These are phyloP conservation scores for Ligustrum vulgare DNA, from an alignment of 257 asterid species.

Conservation along the genomic window DNA sequence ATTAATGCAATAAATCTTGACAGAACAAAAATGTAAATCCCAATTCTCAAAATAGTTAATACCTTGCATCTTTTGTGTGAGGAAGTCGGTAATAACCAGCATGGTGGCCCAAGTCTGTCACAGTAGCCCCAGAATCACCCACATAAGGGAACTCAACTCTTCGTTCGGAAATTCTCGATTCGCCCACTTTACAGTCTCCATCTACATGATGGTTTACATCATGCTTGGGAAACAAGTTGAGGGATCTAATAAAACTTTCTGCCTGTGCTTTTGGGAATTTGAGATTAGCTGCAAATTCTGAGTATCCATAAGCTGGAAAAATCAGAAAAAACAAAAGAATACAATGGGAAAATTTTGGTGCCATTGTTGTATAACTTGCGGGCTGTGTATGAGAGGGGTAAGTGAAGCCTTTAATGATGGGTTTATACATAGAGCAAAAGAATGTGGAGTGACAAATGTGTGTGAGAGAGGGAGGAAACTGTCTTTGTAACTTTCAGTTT, in stretches of 20 bases:
- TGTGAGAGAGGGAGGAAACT: neutral
- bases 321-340: slow-evolving; percentile 20
- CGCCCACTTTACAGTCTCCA: neutral
- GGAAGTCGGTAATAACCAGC: slow-evolving; percentile 50
- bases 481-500: neutral
- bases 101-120: slow-evolving; percentile 43
- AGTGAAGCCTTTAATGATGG: neutral
- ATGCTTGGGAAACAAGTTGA: slow-evolving; percentile 43
- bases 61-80: slow-evolving; percentile 40
- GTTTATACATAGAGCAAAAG: neutral
- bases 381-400: neutral
- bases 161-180: slow-evolving; percentile 31
- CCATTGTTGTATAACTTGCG: neutral
- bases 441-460: neutral
- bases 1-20: neutral
- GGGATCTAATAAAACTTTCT: slow-evolving; percentile 34
- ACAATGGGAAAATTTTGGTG: neutral
- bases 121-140: slow-evolving; percentile 32
- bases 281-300: slow-evolving; percentile 14
- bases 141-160: slow-evolving; percentile 19
- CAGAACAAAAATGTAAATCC: neutral
- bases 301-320: slow-evolving; percentile 19
- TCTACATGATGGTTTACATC: slow-evolving; percentile 26
- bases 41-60: neutral
- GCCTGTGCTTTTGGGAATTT: slow-evolving; percentile 15